phyloP scores from a whole-genome alignment of 164 flowering plant genomes.

The Berberis vulgaris region DNA sequence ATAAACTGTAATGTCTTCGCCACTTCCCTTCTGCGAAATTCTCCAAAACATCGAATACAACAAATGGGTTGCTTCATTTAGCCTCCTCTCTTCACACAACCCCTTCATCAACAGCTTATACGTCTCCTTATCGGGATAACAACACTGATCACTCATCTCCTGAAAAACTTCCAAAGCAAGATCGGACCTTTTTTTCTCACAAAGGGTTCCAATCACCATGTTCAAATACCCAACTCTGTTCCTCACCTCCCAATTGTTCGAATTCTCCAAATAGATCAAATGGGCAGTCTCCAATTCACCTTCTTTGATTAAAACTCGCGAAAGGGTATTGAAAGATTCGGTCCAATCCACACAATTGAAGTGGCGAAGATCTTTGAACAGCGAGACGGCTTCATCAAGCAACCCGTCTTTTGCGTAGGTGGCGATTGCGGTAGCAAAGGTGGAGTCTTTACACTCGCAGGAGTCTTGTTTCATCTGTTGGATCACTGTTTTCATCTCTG shows the following conservation, averaged over 20 bases:
- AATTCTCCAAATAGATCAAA: background rate
- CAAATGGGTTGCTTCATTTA: constrained; percentile 8
- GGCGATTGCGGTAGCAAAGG: background rate
- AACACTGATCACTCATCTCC: constrained; percentile 1
- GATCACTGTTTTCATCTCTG: constrained; percentile 2
- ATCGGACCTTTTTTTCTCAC: constrained; percentile 1
- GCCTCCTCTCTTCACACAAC: constrained; percentile 4
- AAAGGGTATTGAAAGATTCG: constrained; percentile 3
- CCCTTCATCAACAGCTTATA: constrained; percentile 6
- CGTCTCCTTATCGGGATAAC: constrained; percentile 5
- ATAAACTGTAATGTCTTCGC: constrained; percentile 5
- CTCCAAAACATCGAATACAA: constrained; percentile 7
- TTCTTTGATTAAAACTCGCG: background rate
- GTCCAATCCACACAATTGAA: constrained; percentile 9
- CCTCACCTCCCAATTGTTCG: constrained; percentile 1
- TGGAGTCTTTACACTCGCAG: background rate
- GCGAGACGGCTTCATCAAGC: constrained; percentile 1
- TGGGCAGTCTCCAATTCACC: background rate
- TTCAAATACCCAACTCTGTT: background rate
- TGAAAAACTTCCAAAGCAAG: constrained; percentile 1
- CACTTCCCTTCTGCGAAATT: constrained; percentile 8
- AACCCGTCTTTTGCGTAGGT: constrained; percentile 1
- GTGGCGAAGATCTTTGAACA: background rate
- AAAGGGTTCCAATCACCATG: constrained; percentile 1
- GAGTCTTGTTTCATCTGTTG: constrained; percentile 8